phyloP scores from a whole-genome alignment of 352 stramenopile genomes.

The Phytophthora ohioensis region DNA sequence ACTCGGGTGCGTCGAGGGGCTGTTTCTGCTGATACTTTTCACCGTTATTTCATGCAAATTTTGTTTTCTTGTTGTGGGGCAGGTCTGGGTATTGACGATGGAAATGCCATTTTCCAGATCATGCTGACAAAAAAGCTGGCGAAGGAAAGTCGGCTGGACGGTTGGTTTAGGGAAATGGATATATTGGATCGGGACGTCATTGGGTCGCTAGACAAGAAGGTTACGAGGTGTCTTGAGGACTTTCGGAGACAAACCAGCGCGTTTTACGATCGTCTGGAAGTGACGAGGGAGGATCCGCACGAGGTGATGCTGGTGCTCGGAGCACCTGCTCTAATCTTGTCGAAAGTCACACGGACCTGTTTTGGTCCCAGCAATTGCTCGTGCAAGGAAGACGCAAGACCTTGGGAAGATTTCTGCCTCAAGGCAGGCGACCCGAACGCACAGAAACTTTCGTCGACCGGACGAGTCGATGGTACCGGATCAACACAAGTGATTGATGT shows the following conservation, averaged over 20 bases:
- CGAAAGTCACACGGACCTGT: slow-evolving; percentile 48
- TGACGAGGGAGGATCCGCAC: slow-evolving; percentile 69
- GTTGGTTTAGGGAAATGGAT: slow-evolving; percentile 68
- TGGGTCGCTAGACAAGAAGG: slow-evolving; percentile 58
- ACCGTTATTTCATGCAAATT: neutral
- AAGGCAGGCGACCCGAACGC: slow-evolving; percentile 19
- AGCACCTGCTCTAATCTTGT: slow-evolving; percentile 15
- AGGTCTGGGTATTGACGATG: slow-evolving; percentile 84
- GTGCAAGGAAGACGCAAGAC: slow-evolving; percentile 57
- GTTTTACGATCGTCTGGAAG: slow-evolving; percentile 58
- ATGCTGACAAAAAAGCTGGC: slow-evolving; percentile 49
- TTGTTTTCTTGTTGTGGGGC: neutral
- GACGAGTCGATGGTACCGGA: neutral
- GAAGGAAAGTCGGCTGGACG: slow-evolving; percentile 51
- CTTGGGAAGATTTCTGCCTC: slow-evolving; percentile 67
- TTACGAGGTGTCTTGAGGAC: slow-evolving; percentile 50
- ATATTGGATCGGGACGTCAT: slow-evolving; percentile 66
- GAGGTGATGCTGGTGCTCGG: slow-evolving; percentile 47
- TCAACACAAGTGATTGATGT: slow-evolving; percentile 38
- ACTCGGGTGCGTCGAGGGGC: slow-evolving; percentile 46
- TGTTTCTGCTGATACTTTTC: neutral
- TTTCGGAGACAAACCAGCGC: slow-evolving; percentile 52
- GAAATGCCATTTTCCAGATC: slow-evolving; percentile 61
- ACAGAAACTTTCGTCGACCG: neutral
- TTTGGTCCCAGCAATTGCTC: slow-evolving; percentile 51